Conservation (phyloP, 108 stramenopile species). For the Parietichytrium sp. region DNA sequence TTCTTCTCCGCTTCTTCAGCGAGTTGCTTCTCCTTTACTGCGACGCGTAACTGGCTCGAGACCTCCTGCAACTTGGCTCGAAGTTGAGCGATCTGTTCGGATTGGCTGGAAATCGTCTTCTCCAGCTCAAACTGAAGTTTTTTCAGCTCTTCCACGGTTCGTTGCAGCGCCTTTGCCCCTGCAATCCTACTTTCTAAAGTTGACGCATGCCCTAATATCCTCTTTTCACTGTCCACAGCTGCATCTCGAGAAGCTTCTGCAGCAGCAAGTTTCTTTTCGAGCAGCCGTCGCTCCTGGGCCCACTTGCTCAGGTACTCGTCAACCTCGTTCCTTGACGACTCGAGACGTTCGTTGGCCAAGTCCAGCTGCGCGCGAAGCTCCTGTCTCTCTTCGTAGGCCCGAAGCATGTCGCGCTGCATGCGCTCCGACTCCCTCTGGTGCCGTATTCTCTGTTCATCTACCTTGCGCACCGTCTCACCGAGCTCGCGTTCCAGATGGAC, state of each 20-base stretch:
- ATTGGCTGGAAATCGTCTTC: not conserved
- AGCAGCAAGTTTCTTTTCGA: not conserved
- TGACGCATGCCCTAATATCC: constrained; percentile 24
- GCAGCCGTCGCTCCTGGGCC: not conserved
- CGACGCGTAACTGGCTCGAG: not conserved
- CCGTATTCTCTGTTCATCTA: not conserved
- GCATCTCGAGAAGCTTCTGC: constrained; percentile 3
- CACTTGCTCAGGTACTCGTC: not conserved
- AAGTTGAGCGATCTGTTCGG: constrained; percentile 26
- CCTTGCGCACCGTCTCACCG: not conserved
- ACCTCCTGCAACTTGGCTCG: not conserved
- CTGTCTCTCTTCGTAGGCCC: not conserved
- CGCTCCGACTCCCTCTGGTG: not conserved
- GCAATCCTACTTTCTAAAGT: not conserved
- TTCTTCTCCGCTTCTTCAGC: not conserved
- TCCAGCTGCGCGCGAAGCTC: not conserved
- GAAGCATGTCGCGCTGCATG: not conserved
- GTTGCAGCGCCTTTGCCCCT: not conserved
- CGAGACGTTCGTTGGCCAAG: not conserved
- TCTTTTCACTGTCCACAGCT: not conserved
- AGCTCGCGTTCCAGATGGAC: not conserved
- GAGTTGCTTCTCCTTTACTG: not conserved
- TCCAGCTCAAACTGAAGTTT: not conserved
- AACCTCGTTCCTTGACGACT: not conserved
- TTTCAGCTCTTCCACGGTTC: not conserved